Conservation (phyloP, 2,329 filamentous ascomycete genomes). For the Fusarium nanum region DNA sequence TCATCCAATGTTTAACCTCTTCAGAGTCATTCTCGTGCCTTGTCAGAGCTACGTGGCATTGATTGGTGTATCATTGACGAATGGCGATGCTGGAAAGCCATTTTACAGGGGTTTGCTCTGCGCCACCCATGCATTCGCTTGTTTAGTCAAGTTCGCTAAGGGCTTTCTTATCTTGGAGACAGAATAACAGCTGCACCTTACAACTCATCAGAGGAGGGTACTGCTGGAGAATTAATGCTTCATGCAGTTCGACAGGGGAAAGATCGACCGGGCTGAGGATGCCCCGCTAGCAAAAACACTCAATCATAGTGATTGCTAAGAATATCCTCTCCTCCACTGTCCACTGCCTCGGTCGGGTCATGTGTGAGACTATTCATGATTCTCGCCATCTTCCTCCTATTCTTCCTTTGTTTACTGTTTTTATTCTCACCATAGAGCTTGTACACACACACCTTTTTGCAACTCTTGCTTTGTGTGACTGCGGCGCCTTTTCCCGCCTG, state of each 20-base stretch:
- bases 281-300: slow-evolving; percentile 19
- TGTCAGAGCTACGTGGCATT: slow-evolving; percentile 6
- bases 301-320: slow-evolving; percentile 36
- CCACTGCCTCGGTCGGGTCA: slow-evolving; percentile 25
- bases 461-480: not conserved
- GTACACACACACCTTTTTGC: not conserved
- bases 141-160: slow-evolving; percentile 26
- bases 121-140: slow-evolving; percentile 19
- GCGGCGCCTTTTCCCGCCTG: not conserved
- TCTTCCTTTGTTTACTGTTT: slow-evolving; percentile 14
- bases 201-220: fast-evolving
- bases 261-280: slow-evolving; percentile 30
- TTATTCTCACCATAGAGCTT: not conserved
- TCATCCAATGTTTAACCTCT: slow-evolving; percentile 19
- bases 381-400: slow-evolving; percentile 12
- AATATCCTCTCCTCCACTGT: slow-evolving; percentile 32
- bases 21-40: slow-evolving; percentile 20
- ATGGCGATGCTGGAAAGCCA: slow-evolving; percentile 26
- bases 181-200: not conserved
- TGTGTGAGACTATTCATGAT: slow-evolving; percentile 29
- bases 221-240: not conserved
- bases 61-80: slow-evolving; percentile 28
- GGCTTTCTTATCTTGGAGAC: not conserved
- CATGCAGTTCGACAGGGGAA: slow-evolving; percentile 27
- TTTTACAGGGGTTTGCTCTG: slow-evolving; percentile 14